Evolutionary conservation across 306 rosid genomes (phyloP).

Genomic region (Spatholobus suberectus): DNA sequence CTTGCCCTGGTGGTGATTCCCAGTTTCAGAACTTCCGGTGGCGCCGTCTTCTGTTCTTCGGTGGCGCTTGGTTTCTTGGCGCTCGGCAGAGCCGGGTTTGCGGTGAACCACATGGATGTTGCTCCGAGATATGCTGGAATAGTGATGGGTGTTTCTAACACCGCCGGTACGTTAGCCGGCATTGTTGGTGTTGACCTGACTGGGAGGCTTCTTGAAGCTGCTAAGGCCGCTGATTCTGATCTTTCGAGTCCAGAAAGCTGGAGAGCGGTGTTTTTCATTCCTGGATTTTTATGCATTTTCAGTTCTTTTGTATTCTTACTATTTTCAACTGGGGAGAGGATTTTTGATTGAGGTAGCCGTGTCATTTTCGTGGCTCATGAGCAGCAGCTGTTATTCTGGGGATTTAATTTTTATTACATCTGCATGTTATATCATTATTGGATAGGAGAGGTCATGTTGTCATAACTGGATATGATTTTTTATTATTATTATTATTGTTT

Average conservation of each 20-base stretch:
- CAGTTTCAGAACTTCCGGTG: constrained; percentile 78
- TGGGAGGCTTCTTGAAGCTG: constrained; percentile 91
- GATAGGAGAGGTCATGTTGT: constrained; percentile 35
- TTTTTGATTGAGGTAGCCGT: constrained; percentile 75
- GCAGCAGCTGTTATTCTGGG: constrained; percentile 23
- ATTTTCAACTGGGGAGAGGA: constrained; percentile 94
- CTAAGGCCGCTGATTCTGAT: constrained; percentile 68
- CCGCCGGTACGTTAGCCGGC: constrained; percentile 96
- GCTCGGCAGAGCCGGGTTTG: constrained; percentile 96
- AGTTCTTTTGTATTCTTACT: constrained; percentile 76
- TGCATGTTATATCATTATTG: constrained; percentile 52
- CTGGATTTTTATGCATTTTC: constrained; percentile 83
- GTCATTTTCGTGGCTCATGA: constrained; percentile 33
- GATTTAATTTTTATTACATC: constrained; percentile 45
- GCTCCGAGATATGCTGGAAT: constrained; percentile 98
- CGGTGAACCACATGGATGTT: constrained; percentile 96
- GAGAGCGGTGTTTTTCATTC: constrained; percentile 80
- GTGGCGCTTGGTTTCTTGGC: constrained; percentile 98
- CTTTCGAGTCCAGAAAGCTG: constrained; percentile 92
- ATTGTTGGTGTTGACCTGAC: constrained; percentile 90
- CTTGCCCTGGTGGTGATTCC: constrained; percentile 82
- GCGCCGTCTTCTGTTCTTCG: constrained; percentile 94
- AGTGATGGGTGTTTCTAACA: constrained; percentile 96
- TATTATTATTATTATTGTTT: not conserved
- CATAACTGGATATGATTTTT: constrained; percentile 29